phyloP scores from a whole-genome alignment of 2,329 filamentous ascomycete genomes.

The Ophiostoma sp. region DNA sequence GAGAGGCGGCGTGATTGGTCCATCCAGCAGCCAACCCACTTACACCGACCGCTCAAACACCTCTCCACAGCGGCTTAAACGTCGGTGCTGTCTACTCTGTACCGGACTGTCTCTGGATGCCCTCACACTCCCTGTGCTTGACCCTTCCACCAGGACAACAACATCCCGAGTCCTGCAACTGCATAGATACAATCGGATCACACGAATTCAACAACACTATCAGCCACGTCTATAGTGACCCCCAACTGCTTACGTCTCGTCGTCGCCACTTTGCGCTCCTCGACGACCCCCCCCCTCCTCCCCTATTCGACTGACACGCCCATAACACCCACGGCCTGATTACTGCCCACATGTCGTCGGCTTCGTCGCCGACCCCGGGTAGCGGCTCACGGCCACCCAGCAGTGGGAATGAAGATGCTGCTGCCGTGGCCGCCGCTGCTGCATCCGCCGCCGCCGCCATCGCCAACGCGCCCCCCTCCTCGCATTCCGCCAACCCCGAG shows the following conservation, averaged over 20 bases:
- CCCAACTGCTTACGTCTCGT: not conserved
- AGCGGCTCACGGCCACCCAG: slow-evolving; percentile 23
- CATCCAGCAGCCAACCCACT: not conserved
- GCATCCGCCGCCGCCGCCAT: slow-evolving; percentile 32
- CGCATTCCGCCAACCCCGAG: slow-evolving; percentile 58
- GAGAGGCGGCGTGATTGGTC: slow-evolving; percentile 19
- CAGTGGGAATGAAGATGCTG: slow-evolving; percentile 23
- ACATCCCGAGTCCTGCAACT: not conserved
- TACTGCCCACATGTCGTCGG: slow-evolving; percentile 26
- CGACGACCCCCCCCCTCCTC: slow-evolving; percentile 6
- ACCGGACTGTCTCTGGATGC: not conserved
- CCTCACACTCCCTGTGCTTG: not conserved
- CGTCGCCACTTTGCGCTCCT: not conserved
- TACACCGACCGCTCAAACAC: slow-evolving; percentile 17
- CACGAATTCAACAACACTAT: not conserved
- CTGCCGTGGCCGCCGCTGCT: slow-evolving; percentile 29
- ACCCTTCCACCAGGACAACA: not conserved
- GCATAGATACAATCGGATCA: not conserved
- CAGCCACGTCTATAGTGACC: not conserved
- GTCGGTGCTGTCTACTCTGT: not conserved
- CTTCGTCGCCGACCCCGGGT: slow-evolving; percentile 20
- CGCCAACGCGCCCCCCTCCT: slow-evolving; percentile 31
- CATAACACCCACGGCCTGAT: not conserved
- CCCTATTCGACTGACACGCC: slow-evolving; percentile 14
- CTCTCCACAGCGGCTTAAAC: slow-evolving; percentile 7